Base-by-base conservation (phyloP, 306 rosid genomes). In the Lathyrus oleraceus region DNA sequence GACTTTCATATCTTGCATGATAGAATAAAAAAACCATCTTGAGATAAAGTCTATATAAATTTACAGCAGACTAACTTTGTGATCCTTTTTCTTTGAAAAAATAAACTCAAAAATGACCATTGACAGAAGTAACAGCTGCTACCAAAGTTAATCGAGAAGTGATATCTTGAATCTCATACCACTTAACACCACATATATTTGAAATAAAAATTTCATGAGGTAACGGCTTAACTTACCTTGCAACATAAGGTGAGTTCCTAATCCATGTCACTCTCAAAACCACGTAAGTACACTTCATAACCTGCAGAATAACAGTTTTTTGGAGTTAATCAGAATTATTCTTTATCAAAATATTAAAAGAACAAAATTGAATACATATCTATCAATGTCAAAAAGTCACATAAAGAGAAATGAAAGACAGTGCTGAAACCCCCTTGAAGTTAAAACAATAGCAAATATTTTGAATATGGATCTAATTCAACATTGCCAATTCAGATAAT, bases 231-330 rank as follows among this genome's bases (percentile, higher is more conserved):
- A 51, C 48, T 82, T 23, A 88, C 98, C 91, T 93, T 76, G 66
- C 85, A 76, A 87, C 73, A 75, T 79, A 87, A 7, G 94, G 87
- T 10, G 97, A 87, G 74, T 90, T 84, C 85, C 97, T 87, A 71
- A 93, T 87, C 98, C 98, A 93, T 3, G 97, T 87, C 66, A 90
- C 16, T 81, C 82, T 90, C 73, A 88, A 27, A 85, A 88, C 73
- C 44, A 75, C 47, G n/a, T 61, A 81, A 61, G 87, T 81, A 74
- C 85, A 79, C 70, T 83, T 84, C 61, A 93, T 87, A 82, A 87
- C 98, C 96, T 90, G 89, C 70, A 75, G 67, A 69, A 64, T 67
- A 63, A 17, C 72, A 56, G 48, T 6, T 36, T 38, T 35, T 17
- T 13, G 28, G 16, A 52, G 25, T 42, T 16, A 42, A 70, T 40